phyloP scores from a whole-genome alignment of 352 stramenopile species.

The Phytophthora pisi region DNA sequence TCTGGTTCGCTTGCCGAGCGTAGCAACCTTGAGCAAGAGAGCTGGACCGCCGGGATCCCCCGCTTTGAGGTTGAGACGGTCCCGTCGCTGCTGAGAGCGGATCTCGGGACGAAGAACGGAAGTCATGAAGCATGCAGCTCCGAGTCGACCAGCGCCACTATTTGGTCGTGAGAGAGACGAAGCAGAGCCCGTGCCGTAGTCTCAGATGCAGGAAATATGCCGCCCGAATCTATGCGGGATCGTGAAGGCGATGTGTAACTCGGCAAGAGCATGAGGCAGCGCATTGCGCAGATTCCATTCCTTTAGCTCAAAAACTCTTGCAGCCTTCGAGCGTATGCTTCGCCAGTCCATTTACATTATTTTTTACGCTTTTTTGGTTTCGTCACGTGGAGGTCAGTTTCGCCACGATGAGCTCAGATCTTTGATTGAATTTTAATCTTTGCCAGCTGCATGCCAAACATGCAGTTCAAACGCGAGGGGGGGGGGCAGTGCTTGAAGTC shows the following conservation, averaged over 20 bases:
- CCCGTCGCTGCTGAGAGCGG: constrained; percentile 9
- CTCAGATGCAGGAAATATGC: background rate
- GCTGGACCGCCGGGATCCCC: constrained; percentile 13
- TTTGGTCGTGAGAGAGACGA: background rate
- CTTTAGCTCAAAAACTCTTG: too few species aligned
- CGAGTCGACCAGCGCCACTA: background rate
- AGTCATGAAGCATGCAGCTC: background rate
- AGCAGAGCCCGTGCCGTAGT: background rate
- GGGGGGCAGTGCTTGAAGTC: background rate
- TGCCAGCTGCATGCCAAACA: background rate
- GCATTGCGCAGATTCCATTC: too few species aligned
- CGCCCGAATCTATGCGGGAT: background rate
- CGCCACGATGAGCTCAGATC: background rate
- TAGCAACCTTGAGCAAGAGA: background rate
- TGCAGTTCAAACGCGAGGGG: background rate
- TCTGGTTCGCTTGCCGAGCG: constrained; percentile 14
- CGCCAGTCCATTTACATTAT: too few species aligned
- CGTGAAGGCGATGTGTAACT: background rate
- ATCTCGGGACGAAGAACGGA: constrained; percentile 1
- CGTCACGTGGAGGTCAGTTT: background rate
- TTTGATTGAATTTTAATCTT: background rate
- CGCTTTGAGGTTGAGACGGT: constrained; percentile 21
- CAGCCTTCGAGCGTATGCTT: too few species aligned
- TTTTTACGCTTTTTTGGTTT: too few species aligned
- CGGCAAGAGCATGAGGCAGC: too few species aligned